Evolutionary conservation across 352 stramenopile genomes (phyloP).

Genomic region (Globisporangium paroecandrum): DNA sequence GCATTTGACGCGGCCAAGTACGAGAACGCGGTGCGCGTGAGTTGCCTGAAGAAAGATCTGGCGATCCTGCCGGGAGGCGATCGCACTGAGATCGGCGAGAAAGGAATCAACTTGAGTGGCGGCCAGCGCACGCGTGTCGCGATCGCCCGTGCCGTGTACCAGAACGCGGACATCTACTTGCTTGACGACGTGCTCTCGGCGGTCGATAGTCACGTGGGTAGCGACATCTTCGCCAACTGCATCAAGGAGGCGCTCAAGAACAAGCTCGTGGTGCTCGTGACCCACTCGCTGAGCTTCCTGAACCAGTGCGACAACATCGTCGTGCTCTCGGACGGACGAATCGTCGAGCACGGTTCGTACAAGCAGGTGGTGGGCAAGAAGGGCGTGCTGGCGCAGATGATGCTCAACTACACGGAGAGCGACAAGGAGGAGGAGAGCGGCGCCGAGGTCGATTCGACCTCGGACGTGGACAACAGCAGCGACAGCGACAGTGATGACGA

Average conservation of each 20-base stretch:
- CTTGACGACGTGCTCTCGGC: constrained; percentile 94
- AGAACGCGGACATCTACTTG: constrained; percentile 85
- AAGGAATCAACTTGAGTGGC: constrained; percentile 93
- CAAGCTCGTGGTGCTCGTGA: constrained; percentile 85
- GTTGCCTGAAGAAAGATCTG: constrained; percentile 55
- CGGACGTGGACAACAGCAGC: constrained; percentile 21
- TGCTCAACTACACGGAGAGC: constrained; percentile 60
- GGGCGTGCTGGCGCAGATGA: constrained; percentile 52
- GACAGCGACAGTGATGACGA: constrained; percentile 33
- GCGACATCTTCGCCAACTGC: constrained; percentile 88
- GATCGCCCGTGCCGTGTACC: constrained; percentile 78
- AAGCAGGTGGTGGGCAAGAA: constrained; percentile 56
- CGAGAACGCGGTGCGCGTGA: constrained; percentile 47
- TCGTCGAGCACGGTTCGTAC: constrained; percentile 59
- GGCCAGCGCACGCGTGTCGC: constrained; percentile 90
- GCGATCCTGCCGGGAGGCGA: constrained; percentile 77
- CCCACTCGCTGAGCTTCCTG: constrained; percentile 62
- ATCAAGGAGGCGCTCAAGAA: constrained; percentile 49
- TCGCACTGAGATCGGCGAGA: constrained; percentile 94
- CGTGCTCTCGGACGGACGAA: constrained; percentile 49
- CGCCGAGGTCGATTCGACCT: constrained; percentile 8
- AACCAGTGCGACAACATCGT: constrained; percentile 60
- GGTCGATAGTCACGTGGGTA: constrained; percentile 94
- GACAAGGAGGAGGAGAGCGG: constrained; percentile 43
- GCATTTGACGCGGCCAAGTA: constrained; percentile 59